These are phyloP conservation scores for Lichtheimia corymbifera DNA, from an alignment of 371 early-diverging fungal species.

Conservation along the genomic window DNA sequence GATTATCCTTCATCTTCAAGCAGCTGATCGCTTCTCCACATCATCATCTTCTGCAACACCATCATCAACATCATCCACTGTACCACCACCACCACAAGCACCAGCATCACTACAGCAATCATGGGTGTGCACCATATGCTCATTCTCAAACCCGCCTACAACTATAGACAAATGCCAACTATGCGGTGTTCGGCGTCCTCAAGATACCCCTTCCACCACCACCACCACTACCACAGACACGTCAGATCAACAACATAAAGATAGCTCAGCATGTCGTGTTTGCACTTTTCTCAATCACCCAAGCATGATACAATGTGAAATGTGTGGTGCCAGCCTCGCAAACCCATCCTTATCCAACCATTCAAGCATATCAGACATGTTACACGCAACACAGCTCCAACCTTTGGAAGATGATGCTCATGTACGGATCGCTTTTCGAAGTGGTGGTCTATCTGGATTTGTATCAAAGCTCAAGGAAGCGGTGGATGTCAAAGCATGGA, in stretches of 20 bases:
- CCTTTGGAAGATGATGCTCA: constrained; percentile 12
- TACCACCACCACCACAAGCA: background rate
- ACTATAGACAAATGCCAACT: constrained; percentile 59
- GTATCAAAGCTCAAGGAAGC: constrained; percentile 60
- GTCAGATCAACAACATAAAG: constrained; percentile 5
- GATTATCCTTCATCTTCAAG: constrained; percentile 49
- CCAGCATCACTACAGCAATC: constrained; percentile 11
- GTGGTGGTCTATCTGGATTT: constrained; percentile 68
- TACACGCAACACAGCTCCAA: background rate
- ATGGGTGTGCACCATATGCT: constrained; percentile 84
- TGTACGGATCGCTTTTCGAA: constrained; percentile 79
- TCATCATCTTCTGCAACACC: constrained; percentile 6
- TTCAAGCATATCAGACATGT: constrained; percentile 7
- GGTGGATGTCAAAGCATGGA: constrained; percentile 66
- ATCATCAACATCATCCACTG: constrained; percentile 7
- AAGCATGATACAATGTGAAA: constrained; percentile 77
- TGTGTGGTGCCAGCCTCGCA: constrained; percentile 66
- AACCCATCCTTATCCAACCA: constrained; percentile 10
- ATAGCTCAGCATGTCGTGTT: constrained; percentile 54
- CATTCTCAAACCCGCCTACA: constrained; percentile 53
- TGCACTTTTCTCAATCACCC: constrained; percentile 90
- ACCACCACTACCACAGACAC: constrained; percentile 2
- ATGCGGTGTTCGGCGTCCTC: constrained; percentile 66
- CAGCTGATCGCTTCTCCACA: background rate
- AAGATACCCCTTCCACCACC: constrained; percentile 2